Conservation (phyloP, 1,139 yeast species). For the Saccharomycopsis hybrid region DNA sequence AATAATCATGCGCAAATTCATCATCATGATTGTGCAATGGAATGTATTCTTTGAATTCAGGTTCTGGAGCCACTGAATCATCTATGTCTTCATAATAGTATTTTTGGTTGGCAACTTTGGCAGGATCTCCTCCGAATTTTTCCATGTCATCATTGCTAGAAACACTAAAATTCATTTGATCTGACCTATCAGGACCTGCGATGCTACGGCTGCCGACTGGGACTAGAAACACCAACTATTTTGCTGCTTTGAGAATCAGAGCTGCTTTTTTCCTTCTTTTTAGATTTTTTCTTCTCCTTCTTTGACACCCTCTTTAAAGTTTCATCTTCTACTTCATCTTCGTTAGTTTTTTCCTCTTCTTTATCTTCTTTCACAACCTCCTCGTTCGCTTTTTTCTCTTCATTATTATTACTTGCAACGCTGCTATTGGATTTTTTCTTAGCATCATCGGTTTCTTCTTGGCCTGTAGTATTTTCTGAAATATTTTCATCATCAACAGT, state of each 20-base stretch:
- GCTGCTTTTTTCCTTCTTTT: slow-evolving; percentile 17
- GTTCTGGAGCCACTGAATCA: too few species aligned
- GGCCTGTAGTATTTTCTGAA: neutral
- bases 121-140: neutral
- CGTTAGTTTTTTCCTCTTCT: too few species aligned
- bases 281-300: slow-evolving; percentile 21
- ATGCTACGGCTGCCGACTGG: too few species aligned
- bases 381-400: neutral
- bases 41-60: too few species aligned
- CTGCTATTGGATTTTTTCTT: neutral
- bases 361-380: too few species aligned
- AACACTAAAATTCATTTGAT: neutral
- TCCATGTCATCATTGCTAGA: neutral
- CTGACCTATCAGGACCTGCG: too few species aligned
- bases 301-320: slow-evolving; percentile 21
- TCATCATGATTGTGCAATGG: too few species aligned
- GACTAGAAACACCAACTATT: too few species aligned
- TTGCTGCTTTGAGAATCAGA: too few species aligned
- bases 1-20: too few species aligned
- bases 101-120: neutral
- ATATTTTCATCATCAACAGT: slow-evolving; percentile 18
- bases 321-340: slow-evolving; percentile 20
- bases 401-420: too few species aligned
- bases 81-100: too few species aligned
- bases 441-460: slow-evolving; percentile 10